Evolutionary conservation across 192 early-diverging fungal species (phyloP).

Genomic region (Coemansia sp.): DNA sequence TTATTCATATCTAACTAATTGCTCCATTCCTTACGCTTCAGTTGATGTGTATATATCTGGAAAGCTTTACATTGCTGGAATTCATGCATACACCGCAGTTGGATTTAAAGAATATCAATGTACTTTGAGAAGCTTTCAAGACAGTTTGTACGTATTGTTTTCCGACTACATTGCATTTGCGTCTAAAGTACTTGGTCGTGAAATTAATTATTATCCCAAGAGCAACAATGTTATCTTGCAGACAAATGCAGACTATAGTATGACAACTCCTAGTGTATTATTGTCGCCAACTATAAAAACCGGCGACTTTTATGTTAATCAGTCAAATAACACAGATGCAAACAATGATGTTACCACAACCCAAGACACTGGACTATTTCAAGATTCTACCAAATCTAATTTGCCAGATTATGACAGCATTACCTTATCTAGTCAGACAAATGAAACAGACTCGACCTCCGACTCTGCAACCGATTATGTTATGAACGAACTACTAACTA

Average conservation of each 20-base stretch:
- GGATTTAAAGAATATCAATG: neutral
- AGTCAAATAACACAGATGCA: neutral
- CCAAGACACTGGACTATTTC: no score
- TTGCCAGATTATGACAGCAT: neutral
- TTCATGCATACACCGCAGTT: neutral
- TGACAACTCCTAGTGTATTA: neutral
- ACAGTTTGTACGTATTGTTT: neutral
- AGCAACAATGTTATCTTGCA: neutral
- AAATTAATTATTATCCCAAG: neutral
- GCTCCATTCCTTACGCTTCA: neutral
- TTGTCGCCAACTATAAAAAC: neutral
- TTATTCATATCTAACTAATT: neutral
- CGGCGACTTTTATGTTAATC: slow-evolving; percentile 5
- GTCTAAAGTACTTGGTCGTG: slow-evolving; percentile 2
- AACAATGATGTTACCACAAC: neutral
- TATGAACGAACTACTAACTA: neutral
- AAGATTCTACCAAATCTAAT: no score
- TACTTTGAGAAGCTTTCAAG: neutral
- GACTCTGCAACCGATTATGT: neutral
- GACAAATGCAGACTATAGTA: neutral
- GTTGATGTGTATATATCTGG: neutral
- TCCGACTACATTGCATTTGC: slow-evolving; percentile 9
- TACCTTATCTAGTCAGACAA: neutral
- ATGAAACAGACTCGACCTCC: no score
- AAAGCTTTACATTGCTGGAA: neutral